Evolutionary conservation across 164 flowering plant genomes (phyloP), one percentile per base, ranked within the genome.

Genomic region (Magnolia changhungtana): DNA sequence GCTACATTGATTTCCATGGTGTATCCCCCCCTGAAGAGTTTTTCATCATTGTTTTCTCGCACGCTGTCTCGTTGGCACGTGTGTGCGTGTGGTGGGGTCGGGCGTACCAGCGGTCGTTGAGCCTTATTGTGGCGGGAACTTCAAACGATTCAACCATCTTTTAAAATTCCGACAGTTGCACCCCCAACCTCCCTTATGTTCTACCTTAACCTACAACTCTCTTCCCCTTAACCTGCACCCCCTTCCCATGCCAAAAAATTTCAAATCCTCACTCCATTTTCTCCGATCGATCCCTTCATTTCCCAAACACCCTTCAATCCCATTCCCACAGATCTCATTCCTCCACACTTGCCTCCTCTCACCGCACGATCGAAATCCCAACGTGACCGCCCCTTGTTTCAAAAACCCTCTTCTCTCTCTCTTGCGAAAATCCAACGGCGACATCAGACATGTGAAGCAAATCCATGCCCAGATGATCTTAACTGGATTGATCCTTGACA

Each of bases 381-480:
- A 80, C 67, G 72, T 84, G 13, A 82, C 20, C 78, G 11, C 77
- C 52, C 80, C 81, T 11, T 72, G 79, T 63, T 87, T 69, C 52
- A 52, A 80, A 58, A 80, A 85, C 76, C 91, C 88, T 16, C 77
- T 86, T 29, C 89, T 90, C 69, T 77, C 84, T 45, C 83, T 88
- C n/a, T 72, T 88, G 8, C 85, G 83, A 73, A 85, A 79, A 74
- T 91, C 90, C 88, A 84, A 78, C 67, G 85, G 88, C 67, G 86
- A 87, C 74, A 77, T 89, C 67, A 27, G 29, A 27, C 92, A 88
- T 13, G 74, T 89, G 80, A 83, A 82, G 80, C 93, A 88, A 81
- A 84, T 89, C 75, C 95, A 91, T 45, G 74, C 93, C 70, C 29
- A 27, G 29, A 27, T 27, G 29, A 1, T 27, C 29, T 1, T 27